phyloP scores from a whole-genome alignment of 352 stramenopile genomes.

The Phytophthora brassicae region DNA sequence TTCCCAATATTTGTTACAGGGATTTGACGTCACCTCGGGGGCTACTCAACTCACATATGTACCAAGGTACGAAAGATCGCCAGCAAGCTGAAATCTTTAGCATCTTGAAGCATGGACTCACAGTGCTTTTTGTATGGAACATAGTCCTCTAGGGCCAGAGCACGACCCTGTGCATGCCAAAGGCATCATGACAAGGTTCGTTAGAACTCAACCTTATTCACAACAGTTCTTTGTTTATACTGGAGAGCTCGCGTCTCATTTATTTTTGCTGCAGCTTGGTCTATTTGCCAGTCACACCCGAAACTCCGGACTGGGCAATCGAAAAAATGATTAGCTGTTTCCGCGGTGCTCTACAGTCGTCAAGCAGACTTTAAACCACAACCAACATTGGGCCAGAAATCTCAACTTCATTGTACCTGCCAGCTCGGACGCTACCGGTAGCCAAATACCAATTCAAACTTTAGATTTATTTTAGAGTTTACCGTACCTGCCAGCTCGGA shows the following conservation, averaged over 20 bases:
- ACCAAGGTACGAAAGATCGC: slow-evolving; percentile 43
- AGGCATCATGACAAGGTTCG: slow-evolving; percentile 72
- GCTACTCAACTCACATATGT: slow-evolving; percentile 74
- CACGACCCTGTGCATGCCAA: slow-evolving; percentile 69
- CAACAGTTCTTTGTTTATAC: too few species aligned
- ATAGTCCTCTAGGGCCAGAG: slow-evolving; percentile 47
- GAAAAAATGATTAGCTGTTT: slow-evolving; percentile 78
- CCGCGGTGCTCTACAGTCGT: slow-evolving; percentile 45
- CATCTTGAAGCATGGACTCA: background rate
- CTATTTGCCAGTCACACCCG: slow-evolving; percentile 75
- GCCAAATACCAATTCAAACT: too few species aligned
- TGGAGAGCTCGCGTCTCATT: too few species aligned
- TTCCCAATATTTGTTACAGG: slow-evolving; percentile 28
- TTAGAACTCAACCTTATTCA: too few species aligned
- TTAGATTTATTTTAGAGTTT: too few species aligned
- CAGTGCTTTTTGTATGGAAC: background rate
- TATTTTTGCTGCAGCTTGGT: slow-evolving; percentile 52
- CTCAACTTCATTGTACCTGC: background rate
- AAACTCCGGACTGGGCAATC: slow-evolving; percentile 77
- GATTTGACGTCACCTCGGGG: slow-evolving; percentile 80
- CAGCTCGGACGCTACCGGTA: too few species aligned
- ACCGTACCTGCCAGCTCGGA: too few species aligned
- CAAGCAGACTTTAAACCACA: slow-evolving; percentile 27
- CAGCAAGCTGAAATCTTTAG: background rate
- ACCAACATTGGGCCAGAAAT: background rate